phyloP scores from a whole-genome alignment of 371 early-diverging fungal species.

The Actinomucor elegans region DNA sequence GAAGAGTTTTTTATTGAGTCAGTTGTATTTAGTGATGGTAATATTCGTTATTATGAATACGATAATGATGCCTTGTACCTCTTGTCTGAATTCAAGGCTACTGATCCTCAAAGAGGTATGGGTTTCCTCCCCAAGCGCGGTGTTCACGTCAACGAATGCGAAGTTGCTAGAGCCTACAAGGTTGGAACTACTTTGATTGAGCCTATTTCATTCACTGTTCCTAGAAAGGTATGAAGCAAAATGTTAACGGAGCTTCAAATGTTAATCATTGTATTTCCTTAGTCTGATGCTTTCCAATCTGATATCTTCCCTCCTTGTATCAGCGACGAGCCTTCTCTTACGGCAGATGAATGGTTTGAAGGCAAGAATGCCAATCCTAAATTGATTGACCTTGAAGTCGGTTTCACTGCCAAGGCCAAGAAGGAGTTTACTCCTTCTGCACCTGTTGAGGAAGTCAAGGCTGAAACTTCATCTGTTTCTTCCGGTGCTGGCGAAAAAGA shows the following conservation, averaged over 20 bases:
- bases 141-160: constrained; percentile 81
- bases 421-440: constrained; percentile 76
- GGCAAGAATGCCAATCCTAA: constrained; percentile 82
- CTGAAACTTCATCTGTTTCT: constrained; percentile 6
- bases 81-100: constrained; percentile 86
- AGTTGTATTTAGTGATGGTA: constrained; percentile 81
- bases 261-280: neutral
- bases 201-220: constrained; percentile 96
- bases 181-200: constrained; percentile 85
- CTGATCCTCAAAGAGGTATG: constrained; percentile 94
- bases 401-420: constrained; percentile 68
- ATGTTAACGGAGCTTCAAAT: neutral
- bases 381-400: constrained; percentile 81
- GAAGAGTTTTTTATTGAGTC: too few species aligned
- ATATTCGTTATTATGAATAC: constrained; percentile 96
- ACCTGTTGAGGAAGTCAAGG: constrained; percentile 52
- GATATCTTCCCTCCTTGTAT: constrained; percentile 92
- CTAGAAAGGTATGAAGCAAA: constrained; percentile 74
- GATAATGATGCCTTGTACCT: constrained; percentile 80
- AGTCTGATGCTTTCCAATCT: constrained; percentile 96
- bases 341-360: constrained; percentile 88
- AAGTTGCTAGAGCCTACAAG: constrained; percentile 93
- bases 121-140: constrained; percentile 94
- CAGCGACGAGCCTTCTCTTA: constrained; percentile 82
- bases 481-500: constrained; percentile 59